phyloP scores from a whole-genome alignment of 345 rosid species.

The Gossypium australe region DNA sequence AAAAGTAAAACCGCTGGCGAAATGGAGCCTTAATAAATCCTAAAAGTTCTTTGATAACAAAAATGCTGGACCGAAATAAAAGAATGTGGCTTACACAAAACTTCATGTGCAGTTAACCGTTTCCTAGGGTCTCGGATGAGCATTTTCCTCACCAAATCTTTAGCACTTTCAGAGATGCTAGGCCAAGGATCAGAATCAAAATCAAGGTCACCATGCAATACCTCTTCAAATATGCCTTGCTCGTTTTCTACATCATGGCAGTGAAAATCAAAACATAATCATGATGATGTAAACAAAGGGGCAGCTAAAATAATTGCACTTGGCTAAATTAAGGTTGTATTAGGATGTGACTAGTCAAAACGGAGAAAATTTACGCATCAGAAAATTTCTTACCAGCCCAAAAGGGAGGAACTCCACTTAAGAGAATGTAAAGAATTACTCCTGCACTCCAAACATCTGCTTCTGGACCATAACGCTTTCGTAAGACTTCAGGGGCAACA shows the following conservation, averaged over 20 bases:
- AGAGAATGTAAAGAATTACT: slow-evolving; percentile 72
- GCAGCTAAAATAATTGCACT: not conserved
- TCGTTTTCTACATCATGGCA: slow-evolving; percentile 54
- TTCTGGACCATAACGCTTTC: slow-evolving; percentile 77
- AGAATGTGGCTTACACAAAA: slow-evolving; percentile 53
- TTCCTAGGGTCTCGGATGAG: slow-evolving; percentile 71
- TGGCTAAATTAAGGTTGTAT: not conserved
- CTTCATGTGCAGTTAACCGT: slow-evolving; percentile 81
- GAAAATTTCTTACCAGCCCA: slow-evolving; percentile 66
- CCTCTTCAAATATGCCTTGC: slow-evolving; percentile 85
- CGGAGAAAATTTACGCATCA: not conserved
- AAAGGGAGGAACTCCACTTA: slow-evolving; percentile 93
- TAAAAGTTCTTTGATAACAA: not conserved
- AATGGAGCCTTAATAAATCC: not conserved
- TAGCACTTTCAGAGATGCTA: slow-evolving; percentile 76
- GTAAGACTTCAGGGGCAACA: slow-evolving; percentile 86
- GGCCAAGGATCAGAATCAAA: slow-evolving; percentile 89
- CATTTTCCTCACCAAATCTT: slow-evolving; percentile 83
- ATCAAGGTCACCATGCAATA: slow-evolving; percentile 80
- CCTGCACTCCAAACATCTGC: slow-evolving; percentile 98
- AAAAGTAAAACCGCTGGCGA: not conserved
- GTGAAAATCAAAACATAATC: slow-evolving; percentile 4
- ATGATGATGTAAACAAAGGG: not conserved
- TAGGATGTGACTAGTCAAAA: not conserved
- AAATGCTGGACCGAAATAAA: slow-evolving; percentile 3